Conservation (phyloP, 352 stramenopile genomes). For the Phytophthora sp. region DNA sequence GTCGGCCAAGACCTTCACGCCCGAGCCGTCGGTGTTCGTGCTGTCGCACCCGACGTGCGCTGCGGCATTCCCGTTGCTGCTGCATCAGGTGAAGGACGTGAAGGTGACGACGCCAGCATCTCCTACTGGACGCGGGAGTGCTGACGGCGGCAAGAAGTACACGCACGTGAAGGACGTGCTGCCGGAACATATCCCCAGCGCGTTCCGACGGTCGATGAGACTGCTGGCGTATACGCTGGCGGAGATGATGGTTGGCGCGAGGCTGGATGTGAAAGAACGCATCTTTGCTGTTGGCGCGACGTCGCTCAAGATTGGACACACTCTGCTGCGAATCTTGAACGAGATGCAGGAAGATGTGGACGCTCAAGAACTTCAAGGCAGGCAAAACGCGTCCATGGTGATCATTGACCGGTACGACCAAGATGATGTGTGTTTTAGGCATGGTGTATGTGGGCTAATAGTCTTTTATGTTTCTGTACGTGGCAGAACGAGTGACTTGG, state of each 20-base stretch:
- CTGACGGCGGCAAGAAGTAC: conserved; percentile 34
- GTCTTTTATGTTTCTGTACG: neutral
- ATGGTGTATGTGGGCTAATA: neutral
- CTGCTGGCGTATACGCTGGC: conserved; percentile 70
- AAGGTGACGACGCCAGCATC: conserved; percentile 5
- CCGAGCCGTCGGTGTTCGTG: conserved; percentile 77
- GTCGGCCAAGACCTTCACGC: conserved; percentile 37
- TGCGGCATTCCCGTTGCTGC: conserved; percentile 70
- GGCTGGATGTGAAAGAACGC: conserved; percentile 67
- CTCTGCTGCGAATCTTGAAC: conserved; percentile 66
- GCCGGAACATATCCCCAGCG: conserved; percentile 68
- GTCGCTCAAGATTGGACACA: conserved; percentile 84
- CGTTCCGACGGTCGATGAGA: conserved; percentile 64
- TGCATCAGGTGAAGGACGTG: conserved; percentile 50
- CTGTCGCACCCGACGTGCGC: conserved; percentile 70
- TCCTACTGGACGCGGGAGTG: conserved; percentile 6
- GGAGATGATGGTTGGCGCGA: conserved; percentile 54
- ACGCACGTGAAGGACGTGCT: conserved; percentile 70
- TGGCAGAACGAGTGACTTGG: conserved; percentile 67
- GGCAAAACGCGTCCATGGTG: conserved; percentile 61
- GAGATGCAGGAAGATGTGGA: conserved; percentile 59
- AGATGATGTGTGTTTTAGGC: neutral
- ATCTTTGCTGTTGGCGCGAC: conserved; percentile 76
- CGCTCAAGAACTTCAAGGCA: conserved; percentile 37
- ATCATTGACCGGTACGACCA: conserved; percentile 70